phyloP scores from a whole-genome alignment of 2,329 filamentous ascomycete species.

The Cladosporium austrohemisphaericum region DNA sequence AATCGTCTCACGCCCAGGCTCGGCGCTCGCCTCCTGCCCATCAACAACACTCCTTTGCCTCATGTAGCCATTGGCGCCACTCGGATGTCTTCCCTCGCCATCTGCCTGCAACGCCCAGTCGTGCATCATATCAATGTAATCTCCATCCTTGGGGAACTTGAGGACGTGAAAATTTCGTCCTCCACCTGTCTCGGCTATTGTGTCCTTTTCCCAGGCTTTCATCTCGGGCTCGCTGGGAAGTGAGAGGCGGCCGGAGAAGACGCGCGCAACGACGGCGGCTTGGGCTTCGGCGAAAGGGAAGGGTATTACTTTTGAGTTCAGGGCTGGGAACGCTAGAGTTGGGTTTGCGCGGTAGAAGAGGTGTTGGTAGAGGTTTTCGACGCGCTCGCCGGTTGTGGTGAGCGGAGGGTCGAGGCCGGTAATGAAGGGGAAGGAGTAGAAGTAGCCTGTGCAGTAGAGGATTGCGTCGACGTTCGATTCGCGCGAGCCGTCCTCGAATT shows the following conservation, averaged over 20 bases:
- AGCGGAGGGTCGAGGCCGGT: slow-evolving; percentile 49
- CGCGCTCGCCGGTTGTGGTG: slow-evolving; percentile 65
- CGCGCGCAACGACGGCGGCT: slow-evolving; percentile 68
- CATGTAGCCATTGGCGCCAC: background rate
- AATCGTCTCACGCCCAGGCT: slow-evolving; percentile 28
- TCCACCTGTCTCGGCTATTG: slow-evolving; percentile 38
- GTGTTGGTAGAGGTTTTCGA: slow-evolving; percentile 73
- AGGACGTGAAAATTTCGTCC: slow-evolving; percentile 54
- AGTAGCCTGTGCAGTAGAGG: slow-evolving; percentile 85
- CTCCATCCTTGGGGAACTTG: slow-evolving; percentile 59
- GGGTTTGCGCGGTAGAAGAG: slow-evolving; percentile 72
- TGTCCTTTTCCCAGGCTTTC: slow-evolving; percentile 59
- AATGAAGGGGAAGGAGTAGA: slow-evolving; percentile 78
- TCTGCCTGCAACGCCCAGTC: slow-evolving; percentile 55
- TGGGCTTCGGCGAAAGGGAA: slow-evolving; percentile 79
- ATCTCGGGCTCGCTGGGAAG: slow-evolving; percentile 65
- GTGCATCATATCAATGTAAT: slow-evolving; percentile 66
- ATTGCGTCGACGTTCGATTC: slow-evolving; percentile 70
- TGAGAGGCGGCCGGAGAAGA: slow-evolving; percentile 67
- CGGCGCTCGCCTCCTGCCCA: background rate
- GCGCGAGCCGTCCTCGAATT: slow-evolving; percentile 62
- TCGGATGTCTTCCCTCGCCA: slow-evolving; percentile 22
- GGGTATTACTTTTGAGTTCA: slow-evolving; percentile 83
- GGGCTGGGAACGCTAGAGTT: slow-evolving; percentile 70
- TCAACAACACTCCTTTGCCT: background rate